A percentile compares a stretch with the other conserved stretches of the same genome.
These are phyloP conservation scores for Zostera marina DNA, from an alignment of 116 monocot species.

Conservation along the genomic window DNA sequence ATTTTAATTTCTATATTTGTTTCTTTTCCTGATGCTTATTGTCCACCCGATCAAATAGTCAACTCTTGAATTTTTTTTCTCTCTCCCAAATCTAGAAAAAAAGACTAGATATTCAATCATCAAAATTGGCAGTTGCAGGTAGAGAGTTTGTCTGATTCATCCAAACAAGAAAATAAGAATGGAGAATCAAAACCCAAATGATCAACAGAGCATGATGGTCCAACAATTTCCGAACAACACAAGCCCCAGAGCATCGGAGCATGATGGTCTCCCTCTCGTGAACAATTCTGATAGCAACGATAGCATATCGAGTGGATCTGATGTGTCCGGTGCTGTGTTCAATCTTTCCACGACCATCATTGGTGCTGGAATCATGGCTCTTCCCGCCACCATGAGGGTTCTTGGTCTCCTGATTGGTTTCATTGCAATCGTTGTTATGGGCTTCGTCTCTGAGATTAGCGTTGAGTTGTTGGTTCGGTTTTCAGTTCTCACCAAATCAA, in stretches of 20 bases:
- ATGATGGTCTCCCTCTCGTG: slow-evolving; percentile 10
- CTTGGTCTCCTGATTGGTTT: slow-evolving; percentile 45
- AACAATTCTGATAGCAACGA: neutral
- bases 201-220: too few relatives aligned
- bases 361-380: slow-evolving; percentile 95
- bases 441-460: slow-evolving; percentile 66
- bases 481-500: slow-evolving; percentile 37
- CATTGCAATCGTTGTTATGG: slow-evolving; percentile 45
- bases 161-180: too few relatives aligned
- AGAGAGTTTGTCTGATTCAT: too few relatives aligned
- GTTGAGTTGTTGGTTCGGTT: slow-evolving; percentile 70
- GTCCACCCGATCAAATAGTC: too few relatives aligned
- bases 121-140: too few relatives aligned
- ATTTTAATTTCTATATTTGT: too few relatives aligned
- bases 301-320: slow-evolving; percentile 20
- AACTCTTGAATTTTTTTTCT: too few relatives aligned
- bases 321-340: slow-evolving; percentile 67
- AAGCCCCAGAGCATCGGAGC: neutral
- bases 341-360: slow-evolving; percentile 88
- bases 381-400: slow-evolving; percentile 83
- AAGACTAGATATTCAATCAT: too few relatives aligned
- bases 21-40: too few relatives aligned
- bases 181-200: too few relatives aligned
- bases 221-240: neutral
- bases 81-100: too few relatives aligned